A percentile compares a stretch with the other conserved stretches of the same genome.
Evolutionary conservation across 2,329 filamentous ascomycete species (phyloP).

Genomic region (Didymella pomorum): DNA sequence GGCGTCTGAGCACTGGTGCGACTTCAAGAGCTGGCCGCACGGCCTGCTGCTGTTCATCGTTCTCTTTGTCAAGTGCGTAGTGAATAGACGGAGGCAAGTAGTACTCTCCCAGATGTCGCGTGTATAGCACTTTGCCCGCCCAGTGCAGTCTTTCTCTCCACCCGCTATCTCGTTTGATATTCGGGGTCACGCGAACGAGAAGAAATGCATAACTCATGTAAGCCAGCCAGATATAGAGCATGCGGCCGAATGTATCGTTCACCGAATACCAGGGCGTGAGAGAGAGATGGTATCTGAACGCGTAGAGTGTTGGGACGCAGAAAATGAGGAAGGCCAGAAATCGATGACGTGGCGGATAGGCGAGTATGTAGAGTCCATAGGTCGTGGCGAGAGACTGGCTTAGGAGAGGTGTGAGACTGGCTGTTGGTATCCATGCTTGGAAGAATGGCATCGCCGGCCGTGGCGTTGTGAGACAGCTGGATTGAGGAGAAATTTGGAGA

Average conservation of each 20-base stretch:
- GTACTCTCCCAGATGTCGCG: neutral
- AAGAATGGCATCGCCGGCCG: neutral
- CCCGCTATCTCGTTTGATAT: neutral
- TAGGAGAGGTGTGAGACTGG: slow-evolving; percentile 1
- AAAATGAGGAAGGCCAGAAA: slow-evolving; percentile 22
- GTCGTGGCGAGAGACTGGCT: slow-evolving; percentile 1
- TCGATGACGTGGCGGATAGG: slow-evolving; percentile 25
- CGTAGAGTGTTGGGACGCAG: slow-evolving; percentile 20
- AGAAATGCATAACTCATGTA: slow-evolving; percentile 28
- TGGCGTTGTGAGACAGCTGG: no score
- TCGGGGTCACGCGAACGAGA: slow-evolving; percentile 19
- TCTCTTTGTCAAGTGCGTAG: neutral
- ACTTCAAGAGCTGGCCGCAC: neutral
- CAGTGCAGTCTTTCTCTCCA: neutral
- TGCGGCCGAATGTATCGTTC: slow-evolving; percentile 27
- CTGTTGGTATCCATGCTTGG: neutral
- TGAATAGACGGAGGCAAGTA: neutral
- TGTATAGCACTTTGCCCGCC: slow-evolving; percentile 4
- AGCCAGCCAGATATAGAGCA: slow-evolving; percentile 31
- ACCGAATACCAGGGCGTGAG: slow-evolving; percentile 13
- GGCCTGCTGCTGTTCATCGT: neutral
- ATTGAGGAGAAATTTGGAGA: no score
- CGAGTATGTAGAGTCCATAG: slow-evolving; percentile 27
- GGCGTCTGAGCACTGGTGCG: neutral
- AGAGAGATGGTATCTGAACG: slow-evolving; percentile 18